phyloP scores from a whole-genome alignment of 345 rosid genomes.

The Clausena lansium region DNA sequence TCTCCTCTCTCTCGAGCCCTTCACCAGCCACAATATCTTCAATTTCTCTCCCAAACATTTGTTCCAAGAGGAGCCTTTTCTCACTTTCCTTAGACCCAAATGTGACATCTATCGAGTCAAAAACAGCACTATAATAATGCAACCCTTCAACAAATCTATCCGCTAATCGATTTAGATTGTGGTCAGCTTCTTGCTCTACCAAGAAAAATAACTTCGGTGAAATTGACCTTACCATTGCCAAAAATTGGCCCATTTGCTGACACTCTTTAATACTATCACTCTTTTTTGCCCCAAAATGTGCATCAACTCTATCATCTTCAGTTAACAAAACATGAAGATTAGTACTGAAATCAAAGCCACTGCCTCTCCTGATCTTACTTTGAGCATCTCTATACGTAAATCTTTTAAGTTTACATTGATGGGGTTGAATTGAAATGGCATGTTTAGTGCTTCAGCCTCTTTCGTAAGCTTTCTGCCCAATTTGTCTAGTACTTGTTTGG shows the following conservation, averaged over 20 bases:
- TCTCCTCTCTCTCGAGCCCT: constrained; percentile 49
- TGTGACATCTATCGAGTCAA: constrained; percentile 39
- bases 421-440: constrained; percentile 50
- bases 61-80: constrained; percentile 42
- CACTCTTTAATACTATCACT: constrained; percentile 28
- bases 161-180: constrained; percentile 30
- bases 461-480: constrained; percentile 36
- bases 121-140: constrained; percentile 51
- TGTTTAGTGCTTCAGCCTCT: constrained; percentile 38
- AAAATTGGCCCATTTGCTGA: constrained; percentile 34
- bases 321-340: constrained; percentile 42
- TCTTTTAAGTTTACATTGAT: constrained; percentile 28
- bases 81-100: constrained; percentile 6
- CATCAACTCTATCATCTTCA: constrained; percentile 48
- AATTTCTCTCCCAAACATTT: constrained; percentile 51
- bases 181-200: constrained; percentile 51
- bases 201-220: constrained; percentile 36
- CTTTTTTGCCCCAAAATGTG: constrained; percentile 36
- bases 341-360: constrained; percentile 43
- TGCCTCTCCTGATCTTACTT: constrained; percentile 39
- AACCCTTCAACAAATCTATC: constrained; percentile 47
- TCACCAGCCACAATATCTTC: constrained; percentile 51
- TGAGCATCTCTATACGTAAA: constrained; percentile 32
- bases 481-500: constrained; percentile 26
- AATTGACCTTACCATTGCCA: constrained; percentile 24